Evolutionary conservation across 2,329 filamentous ascomycete species (phyloP).

Genomic region (Xylaria hypoxylon): DNA sequence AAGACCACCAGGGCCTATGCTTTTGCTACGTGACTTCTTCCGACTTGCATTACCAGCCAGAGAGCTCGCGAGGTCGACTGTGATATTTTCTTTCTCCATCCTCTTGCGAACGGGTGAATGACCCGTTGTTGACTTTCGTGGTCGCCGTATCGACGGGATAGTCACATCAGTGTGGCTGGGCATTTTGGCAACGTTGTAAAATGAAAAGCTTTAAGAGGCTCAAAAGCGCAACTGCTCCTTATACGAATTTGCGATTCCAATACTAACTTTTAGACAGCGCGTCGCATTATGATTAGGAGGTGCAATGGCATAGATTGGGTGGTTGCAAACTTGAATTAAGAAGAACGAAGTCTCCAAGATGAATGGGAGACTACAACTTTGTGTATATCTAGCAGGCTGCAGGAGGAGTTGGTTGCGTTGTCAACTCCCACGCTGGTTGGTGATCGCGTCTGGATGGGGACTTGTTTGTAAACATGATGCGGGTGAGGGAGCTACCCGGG

Average conservation of each 20-base stretch:
- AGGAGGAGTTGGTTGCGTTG: constrained; percentile 16
- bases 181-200: constrained; percentile 49
- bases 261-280: constrained; percentile 24
- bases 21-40: constrained; percentile 90
- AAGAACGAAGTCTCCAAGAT: constrained; percentile 5
- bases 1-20: constrained; percentile 90
- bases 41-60: constrained; percentile 60
- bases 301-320: constrained; percentile 6
- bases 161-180: constrained; percentile 59
- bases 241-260: constrained; percentile 11
- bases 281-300: constrained; percentile 34
- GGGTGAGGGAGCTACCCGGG: constrained; percentile 30
- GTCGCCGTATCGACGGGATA: constrained; percentile 66
- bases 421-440: constrained; percentile 18
- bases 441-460: constrained; percentile 35
- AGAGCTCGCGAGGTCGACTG: constrained; percentile 70
- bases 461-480: constrained; percentile 41
- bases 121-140: constrained; percentile 80
- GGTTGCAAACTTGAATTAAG: neutral
- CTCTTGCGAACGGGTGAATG: constrained; percentile 65
- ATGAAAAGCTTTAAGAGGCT: neutral
- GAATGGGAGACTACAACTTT: neutral
- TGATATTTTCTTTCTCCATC: constrained; percentile 82
- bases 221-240: constrained; percentile 15
- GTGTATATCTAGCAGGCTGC: constrained; percentile 5